These are phyloP conservation scores for Arthroderma uncinatum DNA, from an alignment of 2,329 filamentous ascomycete species.

Conservation along the genomic window DNA sequence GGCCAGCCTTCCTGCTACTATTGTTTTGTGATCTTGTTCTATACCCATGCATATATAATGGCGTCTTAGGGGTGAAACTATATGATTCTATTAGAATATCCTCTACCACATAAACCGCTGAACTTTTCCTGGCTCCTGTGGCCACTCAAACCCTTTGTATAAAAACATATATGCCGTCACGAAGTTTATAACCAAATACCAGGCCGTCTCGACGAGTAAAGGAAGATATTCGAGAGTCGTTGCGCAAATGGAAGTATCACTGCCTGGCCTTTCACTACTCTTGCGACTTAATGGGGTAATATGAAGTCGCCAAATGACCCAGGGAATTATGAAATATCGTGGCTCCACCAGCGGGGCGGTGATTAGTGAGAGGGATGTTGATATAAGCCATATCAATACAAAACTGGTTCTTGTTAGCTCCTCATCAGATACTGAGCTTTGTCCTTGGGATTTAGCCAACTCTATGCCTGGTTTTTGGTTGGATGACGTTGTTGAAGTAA, in stretches of 20 bases:
- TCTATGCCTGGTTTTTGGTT: background rate
- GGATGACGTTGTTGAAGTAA: background rate
- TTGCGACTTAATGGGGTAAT: conserved; percentile 43
- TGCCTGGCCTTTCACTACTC: background rate
- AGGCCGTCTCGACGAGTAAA: conserved; percentile 43
- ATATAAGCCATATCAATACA: conserved; percentile 51
- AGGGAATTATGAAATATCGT: conserved; percentile 89
- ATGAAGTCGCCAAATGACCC: conserved; percentile 82
- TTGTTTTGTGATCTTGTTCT: background rate
- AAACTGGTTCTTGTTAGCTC: conserved; percentile 27
- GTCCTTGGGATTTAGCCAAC: background rate
- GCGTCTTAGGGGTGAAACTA: background rate
- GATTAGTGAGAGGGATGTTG: conserved; percentile 66
- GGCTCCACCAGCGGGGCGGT: conserved; percentile 91
- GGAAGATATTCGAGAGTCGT: conserved; percentile 14
- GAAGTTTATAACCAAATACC: conserved; percentile 45
- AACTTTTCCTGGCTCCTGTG: conserved; percentile 45
- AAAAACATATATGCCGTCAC: conserved; percentile 47
- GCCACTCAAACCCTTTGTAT: conserved; percentile 46
- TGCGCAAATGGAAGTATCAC: too few species aligned
- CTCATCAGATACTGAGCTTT: background rate
- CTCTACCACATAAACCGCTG: conserved; percentile 51
- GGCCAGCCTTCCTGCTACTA: background rate
- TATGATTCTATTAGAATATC: background rate
- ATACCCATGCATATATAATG: conserved; percentile 3